These are phyloP conservation scores for Hemisphaericaspora xylofermentans DNA, from an alignment of 1,139 yeast genomes.

Conservation along the genomic window DNA sequence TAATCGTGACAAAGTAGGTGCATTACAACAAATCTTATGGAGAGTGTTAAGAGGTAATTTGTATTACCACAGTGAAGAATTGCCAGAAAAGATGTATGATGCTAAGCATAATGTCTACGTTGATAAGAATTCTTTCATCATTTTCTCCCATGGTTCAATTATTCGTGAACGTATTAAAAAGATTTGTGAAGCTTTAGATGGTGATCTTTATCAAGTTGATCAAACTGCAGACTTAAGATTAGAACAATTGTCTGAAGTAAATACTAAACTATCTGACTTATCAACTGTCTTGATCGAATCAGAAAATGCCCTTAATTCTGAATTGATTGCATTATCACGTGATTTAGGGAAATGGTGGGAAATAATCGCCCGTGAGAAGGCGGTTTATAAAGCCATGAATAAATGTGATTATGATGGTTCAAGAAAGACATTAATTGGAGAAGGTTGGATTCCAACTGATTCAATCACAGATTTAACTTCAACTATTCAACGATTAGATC, in stretches of 20 bases:
- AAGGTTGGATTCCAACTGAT: conserved; percentile 78
- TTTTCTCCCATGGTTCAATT: conserved; percentile 45
- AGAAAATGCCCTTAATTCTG: conserved; percentile 64
- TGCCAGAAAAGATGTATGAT: conserved; percentile 49
- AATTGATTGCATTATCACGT: conserved; percentile 68
- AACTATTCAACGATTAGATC: conserved; percentile 31
- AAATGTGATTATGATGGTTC: conserved; percentile 63
- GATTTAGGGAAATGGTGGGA: conserved; percentile 73
- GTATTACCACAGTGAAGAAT: conserved; percentile 68
- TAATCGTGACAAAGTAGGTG: conserved; percentile 63
- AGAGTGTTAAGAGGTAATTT: conserved; percentile 88
- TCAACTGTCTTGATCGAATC: conserved; percentile 53
- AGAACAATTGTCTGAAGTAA: conserved; percentile 57
- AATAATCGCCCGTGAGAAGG: conserved; percentile 67
- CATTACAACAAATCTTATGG: conserved; percentile 89
- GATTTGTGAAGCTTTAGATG: conserved; percentile 48
- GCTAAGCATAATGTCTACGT: conserved; percentile 31
- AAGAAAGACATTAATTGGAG: conserved; percentile 66
- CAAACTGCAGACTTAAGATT: conserved; percentile 26
- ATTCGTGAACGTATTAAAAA: conserved; percentile 42
- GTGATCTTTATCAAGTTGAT: conserved; percentile 42
- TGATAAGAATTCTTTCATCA: conserved; percentile 43
- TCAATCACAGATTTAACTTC: conserved; percentile 43
- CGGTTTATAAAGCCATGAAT: conserved; percentile 67
- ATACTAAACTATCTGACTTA: conserved; percentile 55